A percentile compares a stretch with the other conserved stretches of the same genome.
Evolutionary conservation across 2,329 filamentous ascomycete genomes (phyloP).

Genomic region (Neocucurbitaria cava): DNA sequence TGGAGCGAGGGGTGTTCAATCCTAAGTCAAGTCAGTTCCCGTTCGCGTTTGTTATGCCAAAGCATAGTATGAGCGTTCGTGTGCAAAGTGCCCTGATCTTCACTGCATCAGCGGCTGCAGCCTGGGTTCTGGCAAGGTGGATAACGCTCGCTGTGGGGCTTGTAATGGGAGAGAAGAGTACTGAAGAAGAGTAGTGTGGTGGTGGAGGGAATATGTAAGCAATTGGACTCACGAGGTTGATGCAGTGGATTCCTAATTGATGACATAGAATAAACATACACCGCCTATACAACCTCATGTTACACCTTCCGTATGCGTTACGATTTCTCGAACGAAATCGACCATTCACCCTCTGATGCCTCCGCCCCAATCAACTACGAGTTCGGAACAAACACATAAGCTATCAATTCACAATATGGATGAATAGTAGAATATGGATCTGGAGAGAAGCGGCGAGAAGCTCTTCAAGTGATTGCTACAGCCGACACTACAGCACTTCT

Average conservation of each 20-base stretch:
- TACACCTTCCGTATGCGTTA: too few species aligned
- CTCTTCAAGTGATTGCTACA: too few species aligned
- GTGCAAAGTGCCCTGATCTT: neutral
- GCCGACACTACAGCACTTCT: too few species aligned
- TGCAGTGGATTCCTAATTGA: neutral
- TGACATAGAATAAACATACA: neutral
- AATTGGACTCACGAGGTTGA: neutral
- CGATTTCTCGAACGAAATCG: too few species aligned
- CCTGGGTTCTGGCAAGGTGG: neutral
- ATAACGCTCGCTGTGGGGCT: neutral
- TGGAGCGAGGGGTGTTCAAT: neutral
- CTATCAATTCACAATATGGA: too few species aligned
- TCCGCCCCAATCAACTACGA: too few species aligned
- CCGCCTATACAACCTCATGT: neutral
- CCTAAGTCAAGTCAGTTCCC: neutral
- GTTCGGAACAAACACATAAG: too few species aligned
- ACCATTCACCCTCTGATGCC: too few species aligned
- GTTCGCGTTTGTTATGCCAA: slow-evolving; percentile 4
- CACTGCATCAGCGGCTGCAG: neutral
- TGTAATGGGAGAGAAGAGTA: neutral
- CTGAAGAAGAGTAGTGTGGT: neutral
- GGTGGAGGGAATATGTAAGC: neutral
- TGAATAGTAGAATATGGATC: too few species aligned
- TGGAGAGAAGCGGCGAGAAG: too few species aligned
- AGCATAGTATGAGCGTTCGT: neutral